Evolutionary conservation across 192 early-diverging fungal species (phyloP), one percentile per base, ranked within the genome.

Genomic region (Tieghemiomyces parasiticus): DNA sequence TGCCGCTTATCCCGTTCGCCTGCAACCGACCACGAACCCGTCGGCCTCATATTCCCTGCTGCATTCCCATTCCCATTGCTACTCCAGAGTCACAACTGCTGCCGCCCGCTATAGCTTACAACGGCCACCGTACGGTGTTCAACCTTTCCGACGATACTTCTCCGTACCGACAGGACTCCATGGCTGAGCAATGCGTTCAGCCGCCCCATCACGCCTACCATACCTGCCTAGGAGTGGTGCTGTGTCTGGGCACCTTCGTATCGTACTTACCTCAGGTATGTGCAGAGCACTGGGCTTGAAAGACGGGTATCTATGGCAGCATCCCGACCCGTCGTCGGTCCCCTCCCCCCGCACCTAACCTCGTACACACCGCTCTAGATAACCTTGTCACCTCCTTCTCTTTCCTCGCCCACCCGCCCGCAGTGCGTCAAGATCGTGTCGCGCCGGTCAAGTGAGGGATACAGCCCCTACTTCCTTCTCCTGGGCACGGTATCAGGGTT

Each of bases 191-290:
- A 28, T 52, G 50, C 30, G 13, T 52, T 16, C 50, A 24, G 24
- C 50, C 16, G 24, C 24, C 50, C 22, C 50, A 52, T 25, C 16
- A 24, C 4, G 19, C 30, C 50, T 52, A 14, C 30, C 2, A 74
- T 60, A 74, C 67, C n/a, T 51, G 66, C 30, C 69, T 95, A 22
- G 86, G 88, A 20, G 47, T 82, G 10, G 79, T 95, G 61, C 81
- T 95, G 62, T 83, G 85, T 52, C 60, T 79, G 13, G 92, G 92
- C 19, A 76, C 90, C 30, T 75, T 92, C n/a, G 72, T 90, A 35
- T 90, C 90, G 49, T 95, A 90, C 66, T 60, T 90, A 35, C 92
- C 92, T 4, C 92, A 93, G 80, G 87, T 86, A 71, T 51, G 52
- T 20, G n/a, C n/a, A 2, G 3, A 22, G 22, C 13, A 4, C 28